Evolutionary conservation across 306 rosid genomes (phyloP).

Genomic region (Quercus gilva): DNA sequence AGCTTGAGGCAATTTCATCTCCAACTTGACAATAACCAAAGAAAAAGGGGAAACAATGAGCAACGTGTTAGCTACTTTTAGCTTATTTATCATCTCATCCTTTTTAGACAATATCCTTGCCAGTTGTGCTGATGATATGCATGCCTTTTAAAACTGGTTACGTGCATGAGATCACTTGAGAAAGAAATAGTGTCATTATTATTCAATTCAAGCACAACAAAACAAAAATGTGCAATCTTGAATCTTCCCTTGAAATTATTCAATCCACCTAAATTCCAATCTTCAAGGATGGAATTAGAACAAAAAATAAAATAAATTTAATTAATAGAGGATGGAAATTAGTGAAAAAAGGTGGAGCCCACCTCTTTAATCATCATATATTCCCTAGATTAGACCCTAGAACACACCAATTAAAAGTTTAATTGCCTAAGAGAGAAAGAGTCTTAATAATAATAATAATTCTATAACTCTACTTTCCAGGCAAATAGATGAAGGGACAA

Average conservation of each 20-base stretch:
- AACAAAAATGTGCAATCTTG: not conserved
- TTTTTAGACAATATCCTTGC: not conserved
- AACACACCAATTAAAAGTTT: not conserved
- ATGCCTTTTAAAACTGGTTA: not conserved
- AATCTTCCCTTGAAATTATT: not conserved
- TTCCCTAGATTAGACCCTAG: not conserved
- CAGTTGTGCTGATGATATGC: constrained; percentile 13
- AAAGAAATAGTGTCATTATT: too few species aligned
- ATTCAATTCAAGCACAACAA: not conserved
- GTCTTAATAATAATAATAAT: not conserved
- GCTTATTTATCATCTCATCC: too few species aligned
- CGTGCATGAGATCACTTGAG: too few species aligned
- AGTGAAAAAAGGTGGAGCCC: not conserved
- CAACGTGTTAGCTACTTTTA: too few species aligned
- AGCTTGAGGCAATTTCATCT: not conserved
- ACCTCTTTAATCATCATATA: constrained; percentile 3
- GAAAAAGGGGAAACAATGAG: not conserved
- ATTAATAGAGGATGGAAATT: not conserved
- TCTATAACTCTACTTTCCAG: not conserved
- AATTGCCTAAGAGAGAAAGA: not conserved
- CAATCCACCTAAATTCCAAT: not conserved
- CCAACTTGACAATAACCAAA: not conserved
- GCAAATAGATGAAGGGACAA: not conserved
- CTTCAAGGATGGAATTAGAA: not conserved
- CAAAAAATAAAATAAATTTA: too few species aligned